Conservation (phyloP, 1,284 basidiomycete species). For the Porogramme epimiltina region DNA sequence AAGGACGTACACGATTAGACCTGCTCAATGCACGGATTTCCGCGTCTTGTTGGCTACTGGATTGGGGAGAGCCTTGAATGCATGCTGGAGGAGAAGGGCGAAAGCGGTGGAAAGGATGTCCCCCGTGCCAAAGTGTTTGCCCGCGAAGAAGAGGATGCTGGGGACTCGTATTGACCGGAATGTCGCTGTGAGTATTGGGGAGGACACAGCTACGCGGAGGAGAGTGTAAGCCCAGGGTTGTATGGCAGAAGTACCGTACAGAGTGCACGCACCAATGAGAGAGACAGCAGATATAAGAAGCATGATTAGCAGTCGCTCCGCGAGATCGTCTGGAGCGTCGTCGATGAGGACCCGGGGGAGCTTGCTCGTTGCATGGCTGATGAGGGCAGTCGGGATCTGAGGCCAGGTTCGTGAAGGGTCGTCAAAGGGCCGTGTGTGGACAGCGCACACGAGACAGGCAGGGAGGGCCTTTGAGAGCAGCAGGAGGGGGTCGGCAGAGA, state of each 20-base stretch:
- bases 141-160: slow-evolving; percentile 70
- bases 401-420: too few species aligned
- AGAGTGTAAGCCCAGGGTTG: background rate
- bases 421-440: background rate
- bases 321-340: slow-evolving; percentile 4
- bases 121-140: slow-evolving; percentile 82
- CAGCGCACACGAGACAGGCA: too few species aligned
- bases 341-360: background rate
- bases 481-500: background rate
- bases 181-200: slow-evolving; percentile 64
- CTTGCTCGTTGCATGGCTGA: background rate
- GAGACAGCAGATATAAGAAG: slow-evolving; percentile 38
- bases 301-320: slow-evolving; percentile 28
- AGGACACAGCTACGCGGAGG: slow-evolving; percentile 56
- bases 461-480: background rate
- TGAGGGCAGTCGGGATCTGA: too few species aligned
- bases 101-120: slow-evolving; percentile 82
- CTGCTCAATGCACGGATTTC: slow-evolving; percentile 56
- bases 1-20: slow-evolving; percentile 66
- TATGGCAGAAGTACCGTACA: background rate
- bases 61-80: slow-evolving; percentile 60
- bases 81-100: slow-evolving; percentile 75
- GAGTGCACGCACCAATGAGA: slow-evolving; percentile 33
- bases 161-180: slow-evolving; percentile 59
- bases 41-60: slow-evolving; percentile 47